phyloP scores from a whole-genome alignment of 495 filamentous ascomycete species.

The Penicillium pancosmium region DNA sequence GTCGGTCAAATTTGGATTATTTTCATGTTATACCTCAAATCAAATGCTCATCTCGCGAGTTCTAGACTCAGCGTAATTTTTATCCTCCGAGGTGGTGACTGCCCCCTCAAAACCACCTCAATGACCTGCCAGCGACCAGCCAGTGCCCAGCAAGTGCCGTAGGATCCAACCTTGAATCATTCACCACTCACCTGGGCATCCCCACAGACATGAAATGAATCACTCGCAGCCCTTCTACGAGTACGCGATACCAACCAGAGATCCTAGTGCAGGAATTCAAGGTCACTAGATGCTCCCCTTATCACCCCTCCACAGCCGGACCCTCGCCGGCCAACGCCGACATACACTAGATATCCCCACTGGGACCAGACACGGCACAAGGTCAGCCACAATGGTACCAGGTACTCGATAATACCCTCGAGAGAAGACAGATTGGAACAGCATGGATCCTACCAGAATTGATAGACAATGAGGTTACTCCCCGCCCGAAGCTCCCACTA shows the following conservation, averaged over 20 bases:
- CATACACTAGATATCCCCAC: background rate
- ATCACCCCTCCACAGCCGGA: background rate
- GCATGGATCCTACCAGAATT: background rate
- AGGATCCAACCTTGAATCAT: too few species aligned
- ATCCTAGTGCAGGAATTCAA: background rate
- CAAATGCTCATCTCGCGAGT: background rate
- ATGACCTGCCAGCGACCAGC: too few species aligned
- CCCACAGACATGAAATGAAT: background rate
- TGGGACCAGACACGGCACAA: conserved; percentile 3
- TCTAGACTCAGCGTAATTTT: too few species aligned
- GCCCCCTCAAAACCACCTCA: too few species aligned
- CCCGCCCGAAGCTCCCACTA: too few species aligned
- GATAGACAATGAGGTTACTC: background rate
- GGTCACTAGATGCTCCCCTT: background rate
- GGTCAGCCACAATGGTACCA: background rate
- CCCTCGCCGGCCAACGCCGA: background rate
- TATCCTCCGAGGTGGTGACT: too few species aligned
- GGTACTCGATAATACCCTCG: background rate
- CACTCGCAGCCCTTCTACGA: background rate
- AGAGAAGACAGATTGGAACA: background rate
- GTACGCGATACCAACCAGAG: background rate
- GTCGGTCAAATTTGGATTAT: background rate
- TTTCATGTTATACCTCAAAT: background rate
- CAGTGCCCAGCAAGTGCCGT: too few species aligned
- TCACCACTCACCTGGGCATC: too few species aligned